Conservation (phyloP, 2,329 filamentous ascomycete species). For the Aquanectria penicillioides region DNA sequence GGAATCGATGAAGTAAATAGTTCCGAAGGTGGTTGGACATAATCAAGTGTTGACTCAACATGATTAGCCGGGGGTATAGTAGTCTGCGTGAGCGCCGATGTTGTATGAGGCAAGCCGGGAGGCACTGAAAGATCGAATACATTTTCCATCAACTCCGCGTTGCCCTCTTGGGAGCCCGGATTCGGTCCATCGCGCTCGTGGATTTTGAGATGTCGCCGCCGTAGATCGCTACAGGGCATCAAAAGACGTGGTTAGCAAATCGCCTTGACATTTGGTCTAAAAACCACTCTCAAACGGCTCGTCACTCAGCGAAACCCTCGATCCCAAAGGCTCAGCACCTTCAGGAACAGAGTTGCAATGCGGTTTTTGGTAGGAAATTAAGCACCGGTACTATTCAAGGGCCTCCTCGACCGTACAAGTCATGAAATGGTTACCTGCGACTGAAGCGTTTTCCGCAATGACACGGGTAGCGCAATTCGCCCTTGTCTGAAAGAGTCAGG, state of each 20-base stretch:
- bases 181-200: background rate
- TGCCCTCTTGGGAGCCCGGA: background rate
- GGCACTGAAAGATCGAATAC: background rate
- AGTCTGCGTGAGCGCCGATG: background rate
- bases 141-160: background rate
- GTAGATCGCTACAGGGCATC: background rate
- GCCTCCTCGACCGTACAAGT: no score
- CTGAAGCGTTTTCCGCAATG: slow-evolving; percentile 1
- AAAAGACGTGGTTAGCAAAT: background rate
- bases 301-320: background rate
- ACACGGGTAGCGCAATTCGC: background rate
- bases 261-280: no score
- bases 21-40: background rate
- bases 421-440: background rate
- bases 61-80: background rate
- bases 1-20: background rate
- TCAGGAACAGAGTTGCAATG: background rate
- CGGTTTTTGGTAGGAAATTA: no score
- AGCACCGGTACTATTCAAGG: no score
- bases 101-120: background rate
- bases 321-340: background rate
- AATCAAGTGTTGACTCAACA: background rate
- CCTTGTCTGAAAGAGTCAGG: background rate
- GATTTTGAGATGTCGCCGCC: slow-evolving; percentile 1
- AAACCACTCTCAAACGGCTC: background rate